Conservation (phyloP, 495 filamentous ascomycete genomes). For the Hypoxylon trugodes region DNA sequence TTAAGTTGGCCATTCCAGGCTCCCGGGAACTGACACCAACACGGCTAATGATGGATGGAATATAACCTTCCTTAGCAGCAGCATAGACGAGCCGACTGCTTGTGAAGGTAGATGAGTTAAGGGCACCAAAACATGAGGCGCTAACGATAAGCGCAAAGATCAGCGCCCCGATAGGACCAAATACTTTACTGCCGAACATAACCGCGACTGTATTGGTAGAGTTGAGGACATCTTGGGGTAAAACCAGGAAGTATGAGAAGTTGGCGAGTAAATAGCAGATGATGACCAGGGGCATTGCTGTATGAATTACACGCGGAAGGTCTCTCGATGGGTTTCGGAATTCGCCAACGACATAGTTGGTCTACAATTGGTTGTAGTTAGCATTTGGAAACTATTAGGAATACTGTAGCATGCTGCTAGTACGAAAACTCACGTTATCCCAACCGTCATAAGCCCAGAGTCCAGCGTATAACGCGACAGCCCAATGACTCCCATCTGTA, state of each 20-base stretch:
- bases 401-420: neutral
- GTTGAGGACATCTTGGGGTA: constrained; percentile 82
- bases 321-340: constrained; percentile 91
- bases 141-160: constrained; percentile 89
- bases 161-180: constrained; percentile 82
- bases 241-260: constrained; percentile 90
- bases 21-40: constrained; percentile 72
- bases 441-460: constrained; percentile 98
- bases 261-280: constrained; percentile 89
- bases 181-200: constrained; percentile 89
- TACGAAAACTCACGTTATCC: constrained; percentile 81
- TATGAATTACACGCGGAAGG: constrained; percentile 94
- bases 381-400: constrained; percentile 1
- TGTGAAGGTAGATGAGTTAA: constrained; percentile 96
- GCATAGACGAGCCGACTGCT: constrained; percentile 90
- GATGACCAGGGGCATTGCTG: constrained; percentile 95
- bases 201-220: constrained; percentile 92
- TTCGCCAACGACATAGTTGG: constrained; percentile 96
- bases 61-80: constrained; percentile 93
- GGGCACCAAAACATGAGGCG: constrained; percentile 87
- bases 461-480: constrained; percentile 92
- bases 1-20: constrained; percentile 53
- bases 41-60: constrained; percentile 82
- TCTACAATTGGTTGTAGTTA: constrained; percentile 58
- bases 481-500: constrained; percentile 81